Conservation (phyloP, 352 stramenopile species). For the Blastocystis sp. region DNA sequence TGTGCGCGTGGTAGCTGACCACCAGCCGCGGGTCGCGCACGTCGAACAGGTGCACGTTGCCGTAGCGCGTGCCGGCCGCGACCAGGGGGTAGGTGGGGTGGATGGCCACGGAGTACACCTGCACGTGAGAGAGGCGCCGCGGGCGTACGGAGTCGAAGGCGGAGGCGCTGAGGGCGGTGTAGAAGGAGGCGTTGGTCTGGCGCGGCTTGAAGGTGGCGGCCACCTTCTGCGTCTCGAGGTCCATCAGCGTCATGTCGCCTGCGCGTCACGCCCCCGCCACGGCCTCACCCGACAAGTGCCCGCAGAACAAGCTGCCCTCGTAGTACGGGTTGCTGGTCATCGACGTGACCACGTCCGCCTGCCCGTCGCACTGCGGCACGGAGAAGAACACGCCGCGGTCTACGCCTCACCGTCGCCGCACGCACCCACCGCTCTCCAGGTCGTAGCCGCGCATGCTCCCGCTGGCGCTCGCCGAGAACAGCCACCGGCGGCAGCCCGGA, state of each 20-base stretch:
- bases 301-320: constrained; percentile 15
- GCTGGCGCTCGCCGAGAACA: constrained; percentile 50
- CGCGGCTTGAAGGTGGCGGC: constrained; percentile 4
- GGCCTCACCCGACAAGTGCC: not conserved
- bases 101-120: constrained; percentile 41
- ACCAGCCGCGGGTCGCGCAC: constrained; percentile 11
- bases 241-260: constrained; percentile 2
- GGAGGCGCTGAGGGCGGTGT: not conserved
- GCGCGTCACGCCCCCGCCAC: not conserved
- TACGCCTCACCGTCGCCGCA: not conserved
- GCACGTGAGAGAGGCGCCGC: not conserved
- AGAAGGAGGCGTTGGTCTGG: not conserved
- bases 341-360: not conserved
- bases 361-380: not conserved
- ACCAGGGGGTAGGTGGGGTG: constrained; percentile 8
- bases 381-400: not conserved
- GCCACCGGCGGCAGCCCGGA: not conserved
- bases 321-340: constrained; percentile 13
- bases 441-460: constrained; percentile 19
- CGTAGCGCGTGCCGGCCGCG: constrained; percentile 37
- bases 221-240: not conserved
- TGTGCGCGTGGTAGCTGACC: constrained; percentile 29
- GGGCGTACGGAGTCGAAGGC: not conserved
- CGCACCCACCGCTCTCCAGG: constrained; percentile 31
- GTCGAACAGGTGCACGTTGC: constrained; percentile 51